A percentile compares a stretch with the other conserved stretches of the same genome.
phyloP scores from a whole-genome alignment of 2,329 filamentous ascomycete genomes.

The Polytolypa hystricis region DNA sequence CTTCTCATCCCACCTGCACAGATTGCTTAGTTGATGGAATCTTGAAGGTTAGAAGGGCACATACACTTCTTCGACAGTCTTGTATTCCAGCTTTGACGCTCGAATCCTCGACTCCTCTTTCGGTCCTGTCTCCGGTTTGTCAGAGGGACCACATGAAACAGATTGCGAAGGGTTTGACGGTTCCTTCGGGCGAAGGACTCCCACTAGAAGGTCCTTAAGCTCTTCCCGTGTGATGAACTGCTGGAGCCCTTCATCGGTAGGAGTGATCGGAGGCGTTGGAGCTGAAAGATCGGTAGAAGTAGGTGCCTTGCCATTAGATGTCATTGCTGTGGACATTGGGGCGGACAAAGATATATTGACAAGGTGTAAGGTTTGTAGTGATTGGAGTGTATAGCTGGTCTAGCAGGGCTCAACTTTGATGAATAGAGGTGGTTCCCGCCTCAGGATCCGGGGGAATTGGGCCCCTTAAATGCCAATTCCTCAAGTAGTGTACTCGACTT shows the following conservation, averaged over 20 bases:
- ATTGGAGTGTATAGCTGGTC: too few species aligned
- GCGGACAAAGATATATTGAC: too few species aligned
- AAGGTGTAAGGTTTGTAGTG: too few species aligned
- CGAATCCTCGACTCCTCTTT: slow-evolving; percentile 1
- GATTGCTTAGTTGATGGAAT: slow-evolving; percentile 9
- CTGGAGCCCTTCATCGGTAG: not conserved
- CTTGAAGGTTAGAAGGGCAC: slow-evolving; percentile 5
- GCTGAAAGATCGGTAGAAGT: too few species aligned
- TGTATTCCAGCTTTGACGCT: slow-evolving; percentile 15
- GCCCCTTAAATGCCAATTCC: too few species aligned
- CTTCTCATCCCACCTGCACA: slow-evolving; percentile 18
- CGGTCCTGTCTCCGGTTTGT: not conserved
- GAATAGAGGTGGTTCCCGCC: too few species aligned
- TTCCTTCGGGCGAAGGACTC: slow-evolving; percentile 1
- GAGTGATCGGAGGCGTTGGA: not conserved
- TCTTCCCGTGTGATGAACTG: slow-evolving; percentile 1
- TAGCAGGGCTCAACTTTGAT: too few species aligned
- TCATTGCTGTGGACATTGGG: too few species aligned
- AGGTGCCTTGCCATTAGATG: too few species aligned
- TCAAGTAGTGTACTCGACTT: too few species aligned
- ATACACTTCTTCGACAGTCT: slow-evolving; percentile 15
- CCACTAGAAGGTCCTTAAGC: slow-evolving; percentile 1
- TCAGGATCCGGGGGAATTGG: too few species aligned
- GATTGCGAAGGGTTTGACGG: slow-evolving; percentile 1
- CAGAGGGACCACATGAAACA: not conserved